Evolutionary conservation across 2,329 filamentous ascomycete genomes (phyloP), one percentile per base, ranked within the genome.

Genomic region (Fusarium sp.): DNA sequence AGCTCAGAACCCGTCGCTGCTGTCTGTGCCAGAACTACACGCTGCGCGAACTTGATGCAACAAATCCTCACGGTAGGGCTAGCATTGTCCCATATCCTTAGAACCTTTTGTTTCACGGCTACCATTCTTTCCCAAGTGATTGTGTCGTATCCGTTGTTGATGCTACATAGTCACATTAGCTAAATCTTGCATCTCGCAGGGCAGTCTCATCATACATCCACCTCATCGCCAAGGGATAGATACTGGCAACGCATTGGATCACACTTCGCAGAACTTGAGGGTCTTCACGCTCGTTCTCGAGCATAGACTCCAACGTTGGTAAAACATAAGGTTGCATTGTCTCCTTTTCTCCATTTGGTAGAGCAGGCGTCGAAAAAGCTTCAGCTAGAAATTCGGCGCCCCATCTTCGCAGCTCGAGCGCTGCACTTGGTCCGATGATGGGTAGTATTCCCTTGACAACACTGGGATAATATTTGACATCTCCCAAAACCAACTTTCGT

Each of bases 11-110:
- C 93, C 66, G 92, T 85, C 52, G 94, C 94, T n/a, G 92, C 91
- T 17, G 94, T 98, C 83, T 99, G 96, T 24, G 95, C 94, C 75
- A 98, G 89, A 49, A 99, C 93, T 49, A 98, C 94, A 73, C 94
- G 91, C 84, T 99, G 96, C 42, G 94, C 92, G 82, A 99, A 99
- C 83, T 99, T 99, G 87, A 98, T 92, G 85, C 96, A 98, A 86
- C 95, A 97, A 81, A 98, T 92, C 78, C 92, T 92, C 72, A 98
- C 90, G 6, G 94, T 92, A 18, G 92, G 88, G 20, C 90, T 85
- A 24, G 94, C 92, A 48, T 87, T 89, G 77, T 98, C 96, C 96
- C 97, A 98, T 79, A 96, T 91, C 68, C 90, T 91, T 69, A 99
- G 83, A 75, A 99, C 96, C 78, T 92, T 93, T 63, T 93, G 90